These are phyloP conservation scores for Fallopia convolvulus DNA, from an alignment of 148 eudicot species.

Conservation along the genomic window DNA sequence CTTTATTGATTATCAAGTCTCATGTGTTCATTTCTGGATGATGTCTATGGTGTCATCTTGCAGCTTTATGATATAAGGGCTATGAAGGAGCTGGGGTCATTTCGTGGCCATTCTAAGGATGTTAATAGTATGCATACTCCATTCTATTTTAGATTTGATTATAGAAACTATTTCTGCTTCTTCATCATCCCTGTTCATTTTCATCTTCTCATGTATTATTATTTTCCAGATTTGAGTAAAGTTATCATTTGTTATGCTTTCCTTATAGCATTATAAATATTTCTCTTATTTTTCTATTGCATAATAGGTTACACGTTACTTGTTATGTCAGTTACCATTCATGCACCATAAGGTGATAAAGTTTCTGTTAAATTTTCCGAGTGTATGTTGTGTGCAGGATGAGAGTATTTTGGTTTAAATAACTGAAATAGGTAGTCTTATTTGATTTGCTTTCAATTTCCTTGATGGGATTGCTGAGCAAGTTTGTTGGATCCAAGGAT, in stretches of 20 bases:
- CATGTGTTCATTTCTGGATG: background rate
- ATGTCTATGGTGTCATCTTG: conserved; percentile 16
- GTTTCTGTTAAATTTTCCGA: background rate
- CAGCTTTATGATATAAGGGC: conserved; percentile 98
- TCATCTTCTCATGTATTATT: background rate
- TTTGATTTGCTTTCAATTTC: background rate
- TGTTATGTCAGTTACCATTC: background rate
- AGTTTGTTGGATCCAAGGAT: background rate
- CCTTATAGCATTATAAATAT: background rate
- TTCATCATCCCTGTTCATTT: background rate
- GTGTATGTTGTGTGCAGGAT: background rate
- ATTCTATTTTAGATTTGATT: background rate
- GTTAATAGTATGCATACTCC: conserved; percentile 57
- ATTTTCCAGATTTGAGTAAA: background rate
- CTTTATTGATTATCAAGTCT: background rate
- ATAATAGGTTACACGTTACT: background rate
- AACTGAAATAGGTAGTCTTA: background rate
- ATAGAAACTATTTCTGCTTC: background rate
- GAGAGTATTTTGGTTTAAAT: background rate
- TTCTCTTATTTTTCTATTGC: background rate
- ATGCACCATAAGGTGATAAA: background rate
- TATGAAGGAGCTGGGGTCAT: conserved; percentile 97
- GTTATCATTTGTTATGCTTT: background rate
- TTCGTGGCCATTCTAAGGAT: conserved; percentile 92
- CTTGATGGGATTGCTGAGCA: background rate